These are phyloP conservation scores for Melastoma candidum DNA, from an alignment of 441 rosid species.

Conservation along the genomic window DNA sequence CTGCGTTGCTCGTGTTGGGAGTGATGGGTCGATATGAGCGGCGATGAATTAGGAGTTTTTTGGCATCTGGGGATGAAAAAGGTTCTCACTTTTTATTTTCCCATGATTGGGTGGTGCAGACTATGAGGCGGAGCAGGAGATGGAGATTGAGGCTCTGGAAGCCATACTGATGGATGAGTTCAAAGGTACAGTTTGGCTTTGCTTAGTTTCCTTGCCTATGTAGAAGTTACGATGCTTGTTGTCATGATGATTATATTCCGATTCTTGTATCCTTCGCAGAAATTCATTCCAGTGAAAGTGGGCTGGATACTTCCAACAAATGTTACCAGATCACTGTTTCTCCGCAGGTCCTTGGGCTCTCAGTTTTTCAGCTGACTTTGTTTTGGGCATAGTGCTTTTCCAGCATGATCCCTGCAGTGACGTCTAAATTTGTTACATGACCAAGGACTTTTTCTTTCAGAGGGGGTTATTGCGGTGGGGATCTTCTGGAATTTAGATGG, in stretches of 20 bases:
- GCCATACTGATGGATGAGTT: conserved; percentile 96
- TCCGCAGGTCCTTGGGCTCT: conserved; percentile 50
- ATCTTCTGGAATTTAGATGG: conserved; percentile 1
- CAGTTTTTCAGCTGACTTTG: too few relatives aligned
- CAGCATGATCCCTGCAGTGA: too few relatives aligned
- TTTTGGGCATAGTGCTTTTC: too few relatives aligned
- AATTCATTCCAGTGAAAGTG: conserved; percentile 84
- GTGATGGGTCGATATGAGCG: too few relatives aligned
- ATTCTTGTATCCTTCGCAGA: conserved; percentile 26
- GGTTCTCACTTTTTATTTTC: neutral
- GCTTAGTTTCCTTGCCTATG: neutral
- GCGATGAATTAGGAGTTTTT: too few relatives aligned
- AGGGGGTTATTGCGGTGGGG: neutral
- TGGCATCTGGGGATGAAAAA: too few relatives aligned
- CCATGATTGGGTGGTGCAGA: conserved; percentile 32
- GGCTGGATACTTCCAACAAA: conserved; percentile 66
- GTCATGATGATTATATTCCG: conserved; percentile 4
- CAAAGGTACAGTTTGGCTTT: conserved; percentile 38
- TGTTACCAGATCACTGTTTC: conserved; percentile 70
- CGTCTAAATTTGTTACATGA: too few relatives aligned
- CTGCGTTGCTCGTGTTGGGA: too few relatives aligned
- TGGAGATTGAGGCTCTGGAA: conserved; percentile 94
- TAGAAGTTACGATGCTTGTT: conserved; percentile 4
- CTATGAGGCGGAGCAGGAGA: conserved; percentile 73
- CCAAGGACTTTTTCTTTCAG: too few relatives aligned